These are phyloP conservation scores for Hypholoma fasciculare DNA, from an alignment of 768 basidiomycete species.

Conservation along the genomic window DNA sequence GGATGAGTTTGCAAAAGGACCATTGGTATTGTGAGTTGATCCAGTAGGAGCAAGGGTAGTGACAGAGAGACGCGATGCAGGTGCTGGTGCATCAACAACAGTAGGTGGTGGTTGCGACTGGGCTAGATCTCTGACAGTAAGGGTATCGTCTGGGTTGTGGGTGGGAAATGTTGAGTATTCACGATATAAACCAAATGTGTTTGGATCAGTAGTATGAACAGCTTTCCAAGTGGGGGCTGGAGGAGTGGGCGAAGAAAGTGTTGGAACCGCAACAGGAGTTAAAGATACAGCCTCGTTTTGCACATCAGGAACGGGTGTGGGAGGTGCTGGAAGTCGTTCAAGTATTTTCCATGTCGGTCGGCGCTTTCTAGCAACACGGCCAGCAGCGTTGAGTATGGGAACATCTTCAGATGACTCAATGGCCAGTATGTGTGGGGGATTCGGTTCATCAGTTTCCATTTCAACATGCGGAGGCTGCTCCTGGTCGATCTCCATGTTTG, in stretches of 20 bases:
- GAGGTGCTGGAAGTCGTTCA: neutral
- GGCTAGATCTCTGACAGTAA: neutral
- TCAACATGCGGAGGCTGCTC: neutral
- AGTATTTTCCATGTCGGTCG: neutral
- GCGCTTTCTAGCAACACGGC: neutral
- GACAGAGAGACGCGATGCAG: neutral
- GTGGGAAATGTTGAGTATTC: constrained; percentile 12
- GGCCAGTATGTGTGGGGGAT: neutral
- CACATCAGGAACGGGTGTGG: neutral
- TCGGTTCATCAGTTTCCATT: neutral
- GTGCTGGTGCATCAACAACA: neutral
- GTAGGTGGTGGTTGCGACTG: neutral
- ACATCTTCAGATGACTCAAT: neutral
- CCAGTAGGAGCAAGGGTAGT: neutral
- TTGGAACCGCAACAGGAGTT: neutral
- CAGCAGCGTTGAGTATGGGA: neutral
- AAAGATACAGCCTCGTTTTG: neutral
- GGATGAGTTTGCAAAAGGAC: constrained; percentile 17
- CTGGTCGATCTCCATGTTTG: no score
- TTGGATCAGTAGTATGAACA: neutral
- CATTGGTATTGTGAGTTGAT: neutral
- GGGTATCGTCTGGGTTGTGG: constrained; percentile 10
- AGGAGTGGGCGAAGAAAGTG: neutral
- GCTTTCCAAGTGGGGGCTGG: neutral
- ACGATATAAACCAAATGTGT: constrained; percentile 12